Evolutionary conservation across 2,329 filamentous ascomycete genomes (phyloP).

Genomic region (Trichoderma semiorbis): DNA sequence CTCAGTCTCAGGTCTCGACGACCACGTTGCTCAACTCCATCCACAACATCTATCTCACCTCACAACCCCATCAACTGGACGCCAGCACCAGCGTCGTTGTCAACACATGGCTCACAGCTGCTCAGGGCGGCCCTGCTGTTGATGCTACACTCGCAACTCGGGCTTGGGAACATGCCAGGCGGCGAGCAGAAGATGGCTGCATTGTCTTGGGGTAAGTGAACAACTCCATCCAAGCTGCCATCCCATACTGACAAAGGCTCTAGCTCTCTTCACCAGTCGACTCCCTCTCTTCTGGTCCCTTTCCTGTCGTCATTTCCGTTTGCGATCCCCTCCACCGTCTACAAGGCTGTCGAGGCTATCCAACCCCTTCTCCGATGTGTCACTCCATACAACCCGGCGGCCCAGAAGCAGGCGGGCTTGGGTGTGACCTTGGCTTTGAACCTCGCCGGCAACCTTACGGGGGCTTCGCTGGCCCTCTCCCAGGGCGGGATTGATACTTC

Average conservation of each 20-base stretch:
- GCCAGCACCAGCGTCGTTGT: conserved; percentile 87
- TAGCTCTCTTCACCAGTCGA: conserved; percentile 84
- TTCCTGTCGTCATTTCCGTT: conserved; percentile 81
- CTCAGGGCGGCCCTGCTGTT: conserved; percentile 67
- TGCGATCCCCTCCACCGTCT: conserved; percentile 69
- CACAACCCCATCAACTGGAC: conserved; percentile 81
- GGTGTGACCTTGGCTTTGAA: conserved; percentile 79
- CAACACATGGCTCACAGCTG: conserved; percentile 89
- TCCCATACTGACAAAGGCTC: background rate
- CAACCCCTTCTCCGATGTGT: conserved; percentile 84
- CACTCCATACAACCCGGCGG: conserved; percentile 84
- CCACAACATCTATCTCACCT: conserved; percentile 81
- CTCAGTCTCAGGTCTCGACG: conserved; percentile 81
- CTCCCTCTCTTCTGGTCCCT: conserved; percentile 77
- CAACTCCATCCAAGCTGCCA: background rate
- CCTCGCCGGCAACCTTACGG: conserved; percentile 73
- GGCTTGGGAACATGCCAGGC: conserved; percentile 94
- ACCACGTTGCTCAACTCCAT: conserved; percentile 89
- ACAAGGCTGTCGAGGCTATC: conserved; percentile 75
- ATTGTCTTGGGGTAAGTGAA: conserved; percentile 77
- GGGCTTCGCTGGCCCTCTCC: conserved; percentile 72
- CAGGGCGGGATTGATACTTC: conserved; percentile 83
- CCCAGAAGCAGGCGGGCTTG: conserved; percentile 74
- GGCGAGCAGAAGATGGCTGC: conserved; percentile 92
- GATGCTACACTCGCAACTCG: conserved; percentile 74